Conservation (phyloP, 2,329 filamentous ascomycete species). For the Cytospora piceae region DNA sequence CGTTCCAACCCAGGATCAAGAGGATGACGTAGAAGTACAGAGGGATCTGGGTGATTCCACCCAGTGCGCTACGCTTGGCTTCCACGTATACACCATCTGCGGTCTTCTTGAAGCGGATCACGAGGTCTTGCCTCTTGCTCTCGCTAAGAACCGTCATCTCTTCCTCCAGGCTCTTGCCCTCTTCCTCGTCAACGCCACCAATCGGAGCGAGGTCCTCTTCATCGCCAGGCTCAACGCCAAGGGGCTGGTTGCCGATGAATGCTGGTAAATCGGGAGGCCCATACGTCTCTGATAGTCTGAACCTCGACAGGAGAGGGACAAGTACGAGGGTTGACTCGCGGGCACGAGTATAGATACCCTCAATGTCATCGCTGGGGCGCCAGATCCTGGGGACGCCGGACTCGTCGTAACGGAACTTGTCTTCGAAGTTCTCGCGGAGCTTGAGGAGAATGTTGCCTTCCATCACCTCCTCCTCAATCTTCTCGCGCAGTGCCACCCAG, state of each 20-base stretch:
- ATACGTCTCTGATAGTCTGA: conserved; percentile 75
- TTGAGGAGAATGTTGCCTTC: conserved; percentile 96
- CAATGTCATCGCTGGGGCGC: conserved; percentile 95
- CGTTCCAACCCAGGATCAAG: conserved; percentile 96
- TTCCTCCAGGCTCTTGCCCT: conserved; percentile 91
- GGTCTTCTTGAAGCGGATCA: conserved; percentile 96
- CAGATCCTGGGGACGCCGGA: conserved; percentile 93
- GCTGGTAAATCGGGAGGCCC: conserved; percentile 78
- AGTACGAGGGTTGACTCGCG: conserved; percentile 89
- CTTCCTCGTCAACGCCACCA: conserved; percentile 91
- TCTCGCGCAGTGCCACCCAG: conserved; percentile 86
- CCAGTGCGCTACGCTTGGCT: conserved; percentile 94
- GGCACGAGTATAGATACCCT: conserved; percentile 90
- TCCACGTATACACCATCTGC: conserved; percentile 98
- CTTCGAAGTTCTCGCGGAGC: conserved; percentile 96
- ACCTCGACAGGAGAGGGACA: conserved; percentile 85
- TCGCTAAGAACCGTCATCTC: conserved; percentile 96
- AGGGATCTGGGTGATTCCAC: conserved; percentile 90
- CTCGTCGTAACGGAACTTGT: conserved; percentile 98
- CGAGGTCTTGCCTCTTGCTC: conserved; percentile 86
- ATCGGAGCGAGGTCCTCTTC: conserved; percentile 90
- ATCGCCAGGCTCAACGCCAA: conserved; percentile 75
- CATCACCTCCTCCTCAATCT: conserved; percentile 97
- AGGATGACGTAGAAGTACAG: conserved; percentile 92
- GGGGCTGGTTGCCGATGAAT: conserved; percentile 81